phyloP scores from a whole-genome alignment of 2,329 filamentous ascomycete species.

The Paraphoma sp. region DNA sequence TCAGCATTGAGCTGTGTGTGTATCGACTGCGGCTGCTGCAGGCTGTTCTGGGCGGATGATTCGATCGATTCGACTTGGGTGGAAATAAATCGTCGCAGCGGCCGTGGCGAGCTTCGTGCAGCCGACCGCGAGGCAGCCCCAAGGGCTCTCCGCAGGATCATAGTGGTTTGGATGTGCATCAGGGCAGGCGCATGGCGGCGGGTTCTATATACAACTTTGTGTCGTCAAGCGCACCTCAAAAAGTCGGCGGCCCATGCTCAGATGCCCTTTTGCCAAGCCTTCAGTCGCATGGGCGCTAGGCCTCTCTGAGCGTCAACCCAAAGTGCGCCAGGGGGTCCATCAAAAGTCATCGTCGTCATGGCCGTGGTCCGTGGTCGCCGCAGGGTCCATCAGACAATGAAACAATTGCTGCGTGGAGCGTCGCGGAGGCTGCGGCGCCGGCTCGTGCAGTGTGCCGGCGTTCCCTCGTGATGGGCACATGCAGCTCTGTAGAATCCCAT shows the following conservation, averaged over 20 bases:
- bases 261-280: background rate
- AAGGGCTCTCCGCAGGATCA: constrained; percentile 11
- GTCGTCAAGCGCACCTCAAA: background rate
- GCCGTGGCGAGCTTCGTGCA: constrained; percentile 29
- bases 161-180: background rate
- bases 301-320: no score
- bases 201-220: background rate
- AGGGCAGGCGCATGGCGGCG: background rate
- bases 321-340: no score
- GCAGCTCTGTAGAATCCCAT: constrained; percentile 8
- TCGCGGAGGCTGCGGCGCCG: background rate
- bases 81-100: constrained; percentile 38
- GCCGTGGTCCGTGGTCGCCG: no score
- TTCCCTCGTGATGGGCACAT: background rate
- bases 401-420: background rate
- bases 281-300: background rate
- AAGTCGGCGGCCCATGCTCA: background rate
- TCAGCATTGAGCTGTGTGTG: constrained; percentile 44
- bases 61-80: constrained; percentile 42
- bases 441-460: background rate
- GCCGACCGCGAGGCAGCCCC: constrained; percentile 36
- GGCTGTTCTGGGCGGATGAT: constrained; percentile 35
- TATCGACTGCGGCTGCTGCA: constrained; percentile 38
- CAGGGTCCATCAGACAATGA: background rate
- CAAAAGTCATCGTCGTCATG: no score